Base-by-base conservation (phyloP, 306 rosid genomes). In the Mimosa bimucronata region DNA sequence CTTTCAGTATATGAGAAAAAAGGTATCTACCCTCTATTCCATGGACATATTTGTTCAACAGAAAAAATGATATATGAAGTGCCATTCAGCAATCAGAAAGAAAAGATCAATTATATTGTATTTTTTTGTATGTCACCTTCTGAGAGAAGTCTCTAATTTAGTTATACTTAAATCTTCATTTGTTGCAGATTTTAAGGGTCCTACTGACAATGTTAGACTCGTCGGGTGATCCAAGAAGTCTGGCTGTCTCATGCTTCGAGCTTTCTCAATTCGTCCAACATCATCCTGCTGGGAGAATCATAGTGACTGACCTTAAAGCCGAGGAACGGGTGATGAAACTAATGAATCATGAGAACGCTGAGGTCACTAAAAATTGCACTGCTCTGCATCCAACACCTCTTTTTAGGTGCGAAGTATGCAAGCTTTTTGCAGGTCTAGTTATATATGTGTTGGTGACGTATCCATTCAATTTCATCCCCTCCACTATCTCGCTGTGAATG, bases 321-420 rank as follows among this genome's bases (percentile, higher is more conserved):
- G 93, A 96, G 85, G 99, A 96, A 82, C 90, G 98, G 37, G 98
- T 93, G 83, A 96, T 96, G 98, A 90, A 86, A 76, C 86, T 93
- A 69, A 93, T 96, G 99, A 93, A 87, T 76, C 98, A 96, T 76
- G 99, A 93, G 85, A 93, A 70, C 79, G 85, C 94, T 14, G 99
- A 96, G 91, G 98, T 96, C 50, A 91, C 99, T 64, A 96, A 96
- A 83, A 90, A 93, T n/a, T 83, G 98, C 99, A 11, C 86, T 96
- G 52, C 98, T 96, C 79, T 96, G 98, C 80, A 93, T 96, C 80
- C 99, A 96, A 75, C 86, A 98, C 90, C 98, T 96, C 84, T 91
- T 93, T 85, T 86, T 93, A 55, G 99, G 99, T 52, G 88, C 98
- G 57, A 96, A 93, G 86, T 96, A 96, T 83, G 98, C 98, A 19